Percentiles rank a stretch among this genome's conserved stretches.
Evolutionary conservation across 441 rosid species (phyloP).

Genomic region (Erodium moschatum): DNA sequence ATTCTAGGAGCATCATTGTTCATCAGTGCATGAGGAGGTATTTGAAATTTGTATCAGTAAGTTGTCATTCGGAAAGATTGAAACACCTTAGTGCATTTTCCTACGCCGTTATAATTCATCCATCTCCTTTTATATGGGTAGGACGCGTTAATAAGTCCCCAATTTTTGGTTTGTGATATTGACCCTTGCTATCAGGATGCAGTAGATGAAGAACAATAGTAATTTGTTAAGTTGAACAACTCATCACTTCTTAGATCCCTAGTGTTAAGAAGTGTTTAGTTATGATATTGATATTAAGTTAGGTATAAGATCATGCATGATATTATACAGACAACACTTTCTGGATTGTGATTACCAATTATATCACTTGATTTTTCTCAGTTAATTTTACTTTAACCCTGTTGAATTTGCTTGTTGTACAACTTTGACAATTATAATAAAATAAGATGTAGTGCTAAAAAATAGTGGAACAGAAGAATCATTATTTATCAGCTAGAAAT

Average conservation of each 20-base stretch:
- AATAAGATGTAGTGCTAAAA: background rate
- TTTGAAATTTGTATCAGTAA: background rate
- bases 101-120: background rate
- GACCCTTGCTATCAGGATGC: background rate
- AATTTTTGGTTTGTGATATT: background rate
- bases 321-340: background rate
- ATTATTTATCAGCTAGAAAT: background rate
- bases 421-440: background rate
- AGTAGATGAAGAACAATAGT: background rate
- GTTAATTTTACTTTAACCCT: background rate
- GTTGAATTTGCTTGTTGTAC: slow-evolving; percentile 1
- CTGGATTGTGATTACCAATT: background rate
- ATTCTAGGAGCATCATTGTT: background rate
- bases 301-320: background rate
- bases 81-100: background rate
- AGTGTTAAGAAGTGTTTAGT: background rate
- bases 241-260: background rate
- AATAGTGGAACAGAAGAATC: background rate
- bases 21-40: background rate
- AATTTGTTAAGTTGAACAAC: background rate
- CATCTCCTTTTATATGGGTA: background rate
- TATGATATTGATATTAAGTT: background rate
- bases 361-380: background rate
- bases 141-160: slow-evolving; percentile 1
- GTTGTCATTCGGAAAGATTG: background rate